Evolutionary conservation across 179 eudicot species (phyloP).

Genomic region (Amaranthus tricolor): DNA sequence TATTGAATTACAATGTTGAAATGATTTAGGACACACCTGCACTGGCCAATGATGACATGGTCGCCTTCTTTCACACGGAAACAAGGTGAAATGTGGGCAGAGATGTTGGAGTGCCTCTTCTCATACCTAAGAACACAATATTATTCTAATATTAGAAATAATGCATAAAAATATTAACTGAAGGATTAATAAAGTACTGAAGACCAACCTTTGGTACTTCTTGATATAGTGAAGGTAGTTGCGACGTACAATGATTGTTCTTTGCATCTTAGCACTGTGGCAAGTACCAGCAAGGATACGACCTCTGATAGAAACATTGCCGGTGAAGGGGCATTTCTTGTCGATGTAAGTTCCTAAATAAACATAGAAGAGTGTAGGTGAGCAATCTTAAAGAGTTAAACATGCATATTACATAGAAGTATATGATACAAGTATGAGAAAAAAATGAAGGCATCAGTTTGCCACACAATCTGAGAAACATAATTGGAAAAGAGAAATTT

Average conservation of each 20-base stretch:
- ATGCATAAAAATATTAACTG: background rate
- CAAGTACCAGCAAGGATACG: constrained; percentile 87
- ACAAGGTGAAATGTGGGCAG: constrained; percentile 84
- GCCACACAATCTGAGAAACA: background rate
- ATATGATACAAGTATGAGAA: too few relatives aligned
- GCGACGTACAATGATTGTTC: constrained; percentile 80
- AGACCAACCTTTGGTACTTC: constrained; percentile 67
- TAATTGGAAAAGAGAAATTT: too few relatives aligned
- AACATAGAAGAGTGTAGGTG: background rate
- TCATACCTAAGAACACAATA: constrained; percentile 46
- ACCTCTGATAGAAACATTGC: constrained; percentile 76
- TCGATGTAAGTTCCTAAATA: constrained; percentile 73
- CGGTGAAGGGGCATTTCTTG: constrained; percentile 96
- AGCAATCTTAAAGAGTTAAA: background rate
- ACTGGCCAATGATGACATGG: constrained; percentile 77
- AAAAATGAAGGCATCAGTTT: background rate
- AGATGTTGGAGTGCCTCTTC: constrained; percentile 84
- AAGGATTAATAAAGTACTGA: background rate
- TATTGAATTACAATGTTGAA: background rate
- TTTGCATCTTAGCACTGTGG: constrained; percentile 90
- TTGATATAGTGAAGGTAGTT: constrained; percentile 81
- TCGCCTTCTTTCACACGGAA: constrained; percentile 95
- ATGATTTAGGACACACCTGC: constrained; percentile 44
- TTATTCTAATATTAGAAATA: background rate
- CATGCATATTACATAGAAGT: background rate